A percentile compares a stretch with the other conserved stretches of the same genome.
Evolutionary conservation across 306 rosid species (phyloP).

Genomic region (Trifolium pratense): DNA sequence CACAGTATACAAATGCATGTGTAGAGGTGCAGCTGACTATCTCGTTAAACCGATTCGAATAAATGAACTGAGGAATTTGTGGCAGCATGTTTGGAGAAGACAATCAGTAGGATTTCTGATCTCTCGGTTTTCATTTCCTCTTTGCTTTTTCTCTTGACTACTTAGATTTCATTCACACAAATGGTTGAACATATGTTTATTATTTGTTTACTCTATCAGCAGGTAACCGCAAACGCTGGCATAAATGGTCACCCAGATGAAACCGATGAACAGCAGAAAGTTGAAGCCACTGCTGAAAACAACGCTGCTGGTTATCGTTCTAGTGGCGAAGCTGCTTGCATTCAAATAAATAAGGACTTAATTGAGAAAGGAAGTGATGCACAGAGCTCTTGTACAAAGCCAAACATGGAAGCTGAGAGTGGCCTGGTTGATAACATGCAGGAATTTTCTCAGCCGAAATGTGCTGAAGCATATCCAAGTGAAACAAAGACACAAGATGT

Average conservation of each 20-base stretch:
- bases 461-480: slow-evolving; percentile 48
- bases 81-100: slow-evolving; percentile 99
- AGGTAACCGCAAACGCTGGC: slow-evolving; percentile 52
- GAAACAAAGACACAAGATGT: slow-evolving; percentile 55
- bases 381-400: slow-evolving; percentile 97
- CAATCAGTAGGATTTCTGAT: slow-evolving; percentile 66
- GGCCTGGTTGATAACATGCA: slow-evolving; percentile 49
- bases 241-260: slow-evolving; percentile 59
- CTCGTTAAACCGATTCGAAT: slow-evolving; percentile 91
- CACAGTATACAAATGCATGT: slow-evolving; percentile 92
- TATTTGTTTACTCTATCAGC: slow-evolving; percentile 58
- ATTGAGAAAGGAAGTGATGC: slow-evolving; percentile 88
- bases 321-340: slow-evolving; percentile 60
- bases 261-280: slow-evolving; percentile 62
- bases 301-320: slow-evolving; percentile 76
- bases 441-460: slow-evolving; percentile 55
- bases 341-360: slow-evolving; percentile 62
- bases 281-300: slow-evolving; percentile 82
- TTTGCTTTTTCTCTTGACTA: not conserved
- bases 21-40: slow-evolving; percentile 93
- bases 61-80: slow-evolving; percentile 87
- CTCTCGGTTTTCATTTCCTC: not conserved
- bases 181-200: slow-evolving; percentile 21
- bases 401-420: slow-evolving; percentile 78
- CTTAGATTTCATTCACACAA: slow-evolving; percentile 10